phyloP scores from a whole-genome alignment of 208 protist species.

The Leishmania aethiopica region DNA sequence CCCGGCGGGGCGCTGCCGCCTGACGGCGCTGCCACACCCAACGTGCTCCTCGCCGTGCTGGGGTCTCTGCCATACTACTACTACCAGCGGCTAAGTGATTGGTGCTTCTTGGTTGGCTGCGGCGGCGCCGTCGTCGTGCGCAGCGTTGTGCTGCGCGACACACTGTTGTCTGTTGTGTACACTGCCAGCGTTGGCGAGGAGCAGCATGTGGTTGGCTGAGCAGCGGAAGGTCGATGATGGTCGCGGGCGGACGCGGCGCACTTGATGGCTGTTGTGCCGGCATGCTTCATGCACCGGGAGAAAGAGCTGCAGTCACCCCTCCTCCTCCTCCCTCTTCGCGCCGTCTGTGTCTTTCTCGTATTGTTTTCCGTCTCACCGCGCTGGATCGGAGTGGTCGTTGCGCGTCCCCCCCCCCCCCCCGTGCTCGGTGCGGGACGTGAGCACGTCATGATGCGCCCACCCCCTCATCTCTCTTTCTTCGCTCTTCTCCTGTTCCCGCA shows the following conservation, averaged over 20 bases:
- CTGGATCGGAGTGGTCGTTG: neutral
- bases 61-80: constrained; percentile 58
- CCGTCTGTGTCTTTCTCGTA: neutral
- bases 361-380: neutral
- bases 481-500: neutral
- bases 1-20: neutral
- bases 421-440: neutral
- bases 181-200: constrained; percentile 25
- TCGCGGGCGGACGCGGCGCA: neutral
- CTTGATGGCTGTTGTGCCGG: neutral
- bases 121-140: constrained; percentile 40
- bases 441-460: neutral
- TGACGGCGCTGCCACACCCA: constrained; percentile 1
- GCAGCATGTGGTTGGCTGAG: neutral
- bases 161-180: constrained; percentile 28
- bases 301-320: neutral
- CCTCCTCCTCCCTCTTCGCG: neutral
- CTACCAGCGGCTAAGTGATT: constrained; percentile 75
- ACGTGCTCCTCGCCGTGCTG: constrained; percentile 46
- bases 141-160: constrained; percentile 39
- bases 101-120: constrained; percentile 58
- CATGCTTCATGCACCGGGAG: neutral
- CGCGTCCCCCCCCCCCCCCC: neutral
- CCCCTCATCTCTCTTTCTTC: neutral
- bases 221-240: neutral